Conservation (phyloP, 768 basidiomycete genomes). For the Calocera viscosa region DNA sequence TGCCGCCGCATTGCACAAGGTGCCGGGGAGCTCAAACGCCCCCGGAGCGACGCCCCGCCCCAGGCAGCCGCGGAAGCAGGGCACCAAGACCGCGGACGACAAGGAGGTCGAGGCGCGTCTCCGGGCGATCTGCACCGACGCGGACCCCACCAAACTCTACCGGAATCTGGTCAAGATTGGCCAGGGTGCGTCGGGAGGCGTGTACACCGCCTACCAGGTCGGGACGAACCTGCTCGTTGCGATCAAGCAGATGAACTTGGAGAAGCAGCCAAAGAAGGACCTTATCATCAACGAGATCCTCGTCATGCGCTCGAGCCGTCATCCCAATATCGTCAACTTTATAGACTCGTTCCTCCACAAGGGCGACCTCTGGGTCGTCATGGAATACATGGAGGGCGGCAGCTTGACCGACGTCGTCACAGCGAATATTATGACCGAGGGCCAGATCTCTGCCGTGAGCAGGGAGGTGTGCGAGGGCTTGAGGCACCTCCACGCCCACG, state of each 20-base stretch:
- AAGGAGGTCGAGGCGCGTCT: slow-evolving; percentile 77
- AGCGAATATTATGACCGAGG: slow-evolving; percentile 93
- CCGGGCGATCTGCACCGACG: slow-evolving; percentile 91
- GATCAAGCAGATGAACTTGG: slow-evolving; percentile 99
- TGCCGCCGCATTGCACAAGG: slow-evolving; percentile 25
- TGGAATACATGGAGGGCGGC: slow-evolving; percentile 99
- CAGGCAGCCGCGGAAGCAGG: slow-evolving; percentile 73
- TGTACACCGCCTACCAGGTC: slow-evolving; percentile 96
- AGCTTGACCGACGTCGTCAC: slow-evolving; percentile 91
- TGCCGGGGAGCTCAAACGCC: slow-evolving; percentile 41
- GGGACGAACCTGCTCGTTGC: slow-evolving; percentile 89
- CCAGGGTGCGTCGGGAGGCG: slow-evolving; percentile 94
- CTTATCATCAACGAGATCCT: slow-evolving; percentile 99
- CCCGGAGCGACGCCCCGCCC: slow-evolving; percentile 70
- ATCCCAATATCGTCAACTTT: slow-evolving; percentile 99
- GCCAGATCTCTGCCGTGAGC: slow-evolving; percentile 94
- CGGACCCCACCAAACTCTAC: slow-evolving; percentile 89
- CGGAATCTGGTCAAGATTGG: slow-evolving; percentile 92
- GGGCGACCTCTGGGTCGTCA: slow-evolving; percentile 98
- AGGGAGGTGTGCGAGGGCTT: slow-evolving; percentile 87
- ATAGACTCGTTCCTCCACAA: slow-evolving; percentile 97
- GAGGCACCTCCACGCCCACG: slow-evolving; percentile 87
- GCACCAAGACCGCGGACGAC: slow-evolving; percentile 64
- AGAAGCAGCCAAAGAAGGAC: slow-evolving; percentile 99
- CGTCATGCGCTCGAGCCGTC: slow-evolving; percentile 91